Base-by-base conservation (phyloP, 768 basidiomycete species). In the Boletales sp. region DNA sequence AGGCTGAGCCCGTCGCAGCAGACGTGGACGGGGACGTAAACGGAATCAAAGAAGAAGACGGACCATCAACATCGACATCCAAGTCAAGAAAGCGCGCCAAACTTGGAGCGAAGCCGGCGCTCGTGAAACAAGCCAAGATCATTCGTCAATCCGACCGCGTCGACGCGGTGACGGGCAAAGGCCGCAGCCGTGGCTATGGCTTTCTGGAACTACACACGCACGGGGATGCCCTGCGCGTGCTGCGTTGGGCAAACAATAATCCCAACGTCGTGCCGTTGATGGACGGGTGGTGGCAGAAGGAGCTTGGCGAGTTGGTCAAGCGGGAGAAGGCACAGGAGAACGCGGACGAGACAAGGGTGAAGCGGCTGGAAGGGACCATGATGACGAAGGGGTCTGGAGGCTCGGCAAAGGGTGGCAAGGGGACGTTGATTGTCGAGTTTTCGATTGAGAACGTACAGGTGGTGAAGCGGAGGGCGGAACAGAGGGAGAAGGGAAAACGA, bases 211-310 rank as follows among this genome's bases (percentile, higher is more conserved):
- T 97, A 79, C 73, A 83, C 42, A 79, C 74, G 24, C 97, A 99
- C 59, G 83, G 86, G 6, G 92, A 98, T 64, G 93, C 95, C 7
- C 73, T 99, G 19, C 86, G 90, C 21, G 86, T 97, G 6, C 70
- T 98, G 40, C 79, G 97, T 31, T 98, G 91, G 91, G 87, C 90
- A 24, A 99, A 98, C 72, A 94, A 92, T 63, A 94, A 97, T 63
- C 69, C 80, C 1, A 79, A 75, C 4, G 77, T 88, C 0, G 78
- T 75, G 2, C 57, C 65, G 6, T 70, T 97, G 49, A 83, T 94
- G 61, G 76, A 80, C 55, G 74, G 73, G 46, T 93, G 95, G 97
- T 92, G 87, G 86, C 84, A 83, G 60, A 86, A 86, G 43, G 94
- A 97, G 63, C 69, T 76, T 8, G 70, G 76, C 52, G 81, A 82